phyloP scores from a whole-genome alignment of 2,329 filamentous ascomycete species.

The Cladosporium colombiae region DNA sequence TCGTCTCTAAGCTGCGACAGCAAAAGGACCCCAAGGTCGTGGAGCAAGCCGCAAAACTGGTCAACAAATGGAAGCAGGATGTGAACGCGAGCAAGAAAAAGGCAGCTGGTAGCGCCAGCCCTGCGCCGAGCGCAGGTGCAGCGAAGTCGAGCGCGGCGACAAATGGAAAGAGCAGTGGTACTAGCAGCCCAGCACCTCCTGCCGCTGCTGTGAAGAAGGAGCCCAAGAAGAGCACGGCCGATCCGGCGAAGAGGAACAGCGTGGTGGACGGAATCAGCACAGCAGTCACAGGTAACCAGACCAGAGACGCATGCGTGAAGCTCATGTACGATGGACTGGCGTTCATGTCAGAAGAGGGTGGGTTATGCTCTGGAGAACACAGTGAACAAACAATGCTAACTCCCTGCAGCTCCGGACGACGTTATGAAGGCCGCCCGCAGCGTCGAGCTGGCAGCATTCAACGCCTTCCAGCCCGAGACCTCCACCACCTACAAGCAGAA shows the following conservation, averaged over 20 bases:
- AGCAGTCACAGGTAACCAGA: slow-evolving; percentile 70
- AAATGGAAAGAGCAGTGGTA: slow-evolving; percentile 38
- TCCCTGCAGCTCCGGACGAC: slow-evolving; percentile 54
- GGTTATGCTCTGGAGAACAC: slow-evolving; percentile 23
- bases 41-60: slow-evolving; percentile 75
- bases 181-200: slow-evolving; percentile 43
- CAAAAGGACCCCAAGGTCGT: slow-evolving; percentile 75
- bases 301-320: slow-evolving; percentile 82
- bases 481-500: slow-evolving; percentile 78
- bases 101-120: slow-evolving; percentile 48
- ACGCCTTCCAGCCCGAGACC: slow-evolving; percentile 68
- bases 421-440: slow-evolving; percentile 68
- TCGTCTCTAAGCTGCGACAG: slow-evolving; percentile 80
- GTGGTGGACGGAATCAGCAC: slow-evolving; percentile 78
- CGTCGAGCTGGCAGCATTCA: slow-evolving; percentile 76
- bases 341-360: slow-evolving; percentile 61
- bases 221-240: slow-evolving; percentile 53
- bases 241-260: slow-evolving; percentile 76
- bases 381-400: slow-evolving; percentile 6
- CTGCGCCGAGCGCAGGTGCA: slow-evolving; percentile 45
- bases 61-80: slow-evolving; percentile 81
- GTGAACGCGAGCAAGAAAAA: slow-evolving; percentile 58
- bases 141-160: slow-evolving; percentile 38
- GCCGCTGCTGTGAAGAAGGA: slow-evolving; percentile 36
- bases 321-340: slow-evolving; percentile 93